These are phyloP conservation scores for Xylariaceae sp. DNA, from an alignment of 2,329 filamentous ascomycete genomes.

Conservation along the genomic window DNA sequence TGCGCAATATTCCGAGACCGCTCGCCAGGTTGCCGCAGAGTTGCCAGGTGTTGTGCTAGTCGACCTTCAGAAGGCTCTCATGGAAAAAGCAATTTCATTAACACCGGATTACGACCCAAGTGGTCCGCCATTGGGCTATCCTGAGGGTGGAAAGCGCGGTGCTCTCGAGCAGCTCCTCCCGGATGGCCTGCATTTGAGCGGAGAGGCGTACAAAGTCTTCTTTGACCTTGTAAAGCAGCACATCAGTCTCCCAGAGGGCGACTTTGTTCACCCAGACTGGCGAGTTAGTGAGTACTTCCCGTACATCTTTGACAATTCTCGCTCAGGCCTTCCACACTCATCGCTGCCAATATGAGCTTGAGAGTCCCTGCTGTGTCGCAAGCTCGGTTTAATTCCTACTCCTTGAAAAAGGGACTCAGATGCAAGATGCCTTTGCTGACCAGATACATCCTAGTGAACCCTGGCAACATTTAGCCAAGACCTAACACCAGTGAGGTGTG, in stretches of 20 bases:
- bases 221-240: constrained; percentile 38
- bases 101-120: constrained; percentile 49
- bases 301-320: neutral
- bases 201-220: constrained; percentile 48
- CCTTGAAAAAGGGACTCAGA: too few species aligned
- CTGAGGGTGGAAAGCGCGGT: constrained; percentile 44
- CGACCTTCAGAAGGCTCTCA: constrained; percentile 75
- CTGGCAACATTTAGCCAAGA: constrained; percentile 13
- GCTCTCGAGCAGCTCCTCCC: constrained; percentile 48
- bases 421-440: constrained; percentile 6
- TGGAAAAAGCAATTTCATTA: constrained; percentile 60
- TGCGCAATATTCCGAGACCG: constrained; percentile 52
- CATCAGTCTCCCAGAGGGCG: constrained; percentile 36
- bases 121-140: constrained; percentile 44
- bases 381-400: too few species aligned
- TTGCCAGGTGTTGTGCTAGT: constrained; percentile 63
- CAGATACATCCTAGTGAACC: constrained; percentile 14
- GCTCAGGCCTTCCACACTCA: neutral
- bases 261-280: constrained; percentile 48
- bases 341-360: neutral
- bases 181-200: constrained; percentile 54
- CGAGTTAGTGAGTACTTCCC: constrained; percentile 13
- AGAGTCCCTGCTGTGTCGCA: too few species aligned
- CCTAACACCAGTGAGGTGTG: too few species aligned
- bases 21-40: constrained; percentile 63